Evolutionary conservation across 129 eudicot species (phyloP).

Genomic region (Solidago caesia): DNA sequence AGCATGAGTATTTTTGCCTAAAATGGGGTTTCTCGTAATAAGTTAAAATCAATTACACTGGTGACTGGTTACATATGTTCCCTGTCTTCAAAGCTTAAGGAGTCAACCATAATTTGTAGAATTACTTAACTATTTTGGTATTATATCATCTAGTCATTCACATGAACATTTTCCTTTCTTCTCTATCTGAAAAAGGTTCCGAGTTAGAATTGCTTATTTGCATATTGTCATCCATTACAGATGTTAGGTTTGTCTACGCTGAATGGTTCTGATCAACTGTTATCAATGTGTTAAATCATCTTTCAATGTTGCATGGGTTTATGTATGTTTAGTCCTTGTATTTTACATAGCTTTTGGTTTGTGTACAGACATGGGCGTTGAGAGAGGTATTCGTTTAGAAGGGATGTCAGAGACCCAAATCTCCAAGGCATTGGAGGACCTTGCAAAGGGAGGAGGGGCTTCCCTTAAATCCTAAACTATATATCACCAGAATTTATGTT

Average conservation of each 20-base stretch:
- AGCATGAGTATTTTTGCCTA: neutral
- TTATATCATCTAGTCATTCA: too few species aligned
- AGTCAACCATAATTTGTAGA: neutral
- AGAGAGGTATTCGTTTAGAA: slow-evolving; percentile 80
- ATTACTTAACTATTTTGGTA: too few species aligned
- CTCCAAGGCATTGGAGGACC: slow-evolving; percentile 67
- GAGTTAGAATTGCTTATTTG: neutral
- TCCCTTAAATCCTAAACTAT: slow-evolving; percentile 48
- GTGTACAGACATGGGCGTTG: slow-evolving; percentile 75
- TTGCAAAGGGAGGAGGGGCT: slow-evolving; percentile 65
- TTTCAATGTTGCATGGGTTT: neutral
- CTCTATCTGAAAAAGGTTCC: neutral
- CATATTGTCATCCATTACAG: neutral
- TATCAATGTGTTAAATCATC: neutral
- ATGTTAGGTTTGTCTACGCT: neutral
- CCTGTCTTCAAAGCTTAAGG: neutral
- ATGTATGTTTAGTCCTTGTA: neutral
- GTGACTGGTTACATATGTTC: neutral
- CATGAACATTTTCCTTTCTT: neutral
- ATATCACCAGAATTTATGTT: neutral
- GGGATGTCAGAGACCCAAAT: slow-evolving; percentile 81
- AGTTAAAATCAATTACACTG: neutral
- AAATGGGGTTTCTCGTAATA: neutral
- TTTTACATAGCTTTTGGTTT: slow-evolving; percentile 6
- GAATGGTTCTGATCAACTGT: neutral